Conservation (phyloP, 2,329 filamentous ascomycete species). For the Furcasterigmium furcatum region DNA sequence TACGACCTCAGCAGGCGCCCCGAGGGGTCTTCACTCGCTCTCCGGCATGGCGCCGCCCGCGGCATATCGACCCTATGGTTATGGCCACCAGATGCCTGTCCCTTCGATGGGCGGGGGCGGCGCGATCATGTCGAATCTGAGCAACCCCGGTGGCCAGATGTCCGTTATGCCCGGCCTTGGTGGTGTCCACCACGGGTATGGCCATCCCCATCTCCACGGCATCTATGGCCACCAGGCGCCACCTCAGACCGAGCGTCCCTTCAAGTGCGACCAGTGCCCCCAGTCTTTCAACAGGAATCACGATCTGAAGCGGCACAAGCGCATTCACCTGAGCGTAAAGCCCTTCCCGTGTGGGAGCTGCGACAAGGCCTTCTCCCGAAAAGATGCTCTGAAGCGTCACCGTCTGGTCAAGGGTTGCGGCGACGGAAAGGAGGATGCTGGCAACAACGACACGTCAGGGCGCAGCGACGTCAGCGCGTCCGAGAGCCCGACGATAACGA, state of each 20-base stretch:
- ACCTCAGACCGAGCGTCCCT: constrained; percentile 72
- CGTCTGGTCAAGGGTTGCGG: constrained; percentile 64
- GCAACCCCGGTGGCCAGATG: constrained; percentile 70
- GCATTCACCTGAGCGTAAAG: constrained; percentile 93
- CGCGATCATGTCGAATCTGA: constrained; percentile 75
- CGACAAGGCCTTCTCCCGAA: constrained; percentile 94
- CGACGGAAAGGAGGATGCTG: constrained; percentile 12
- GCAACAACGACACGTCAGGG: not conserved
- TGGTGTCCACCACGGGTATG: constrained; percentile 49
- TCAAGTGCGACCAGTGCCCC: constrained; percentile 89
- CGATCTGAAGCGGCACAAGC: constrained; percentile 91
- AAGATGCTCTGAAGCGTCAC: constrained; percentile 85
- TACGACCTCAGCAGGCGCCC: constrained; percentile 29
- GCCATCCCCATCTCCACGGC: constrained; percentile 48
- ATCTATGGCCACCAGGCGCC: constrained; percentile 57
- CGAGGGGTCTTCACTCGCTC: constrained; percentile 33
- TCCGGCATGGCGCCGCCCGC: constrained; percentile 44
- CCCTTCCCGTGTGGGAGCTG: constrained; percentile 90
- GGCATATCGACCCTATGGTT: constrained; percentile 32
- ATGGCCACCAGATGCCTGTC: constrained; percentile 7
- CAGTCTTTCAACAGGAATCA: constrained; percentile 97
- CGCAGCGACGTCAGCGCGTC: constrained; percentile 5
- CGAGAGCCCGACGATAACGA: not conserved
- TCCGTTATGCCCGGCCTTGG: constrained; percentile 62
- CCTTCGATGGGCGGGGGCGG: constrained; percentile 49